Evolutionary conservation across 352 stramenopile species (phyloP), one percentile per base, ranked within the genome.

Genomic region (Elongisporangium anandrum): DNA sequence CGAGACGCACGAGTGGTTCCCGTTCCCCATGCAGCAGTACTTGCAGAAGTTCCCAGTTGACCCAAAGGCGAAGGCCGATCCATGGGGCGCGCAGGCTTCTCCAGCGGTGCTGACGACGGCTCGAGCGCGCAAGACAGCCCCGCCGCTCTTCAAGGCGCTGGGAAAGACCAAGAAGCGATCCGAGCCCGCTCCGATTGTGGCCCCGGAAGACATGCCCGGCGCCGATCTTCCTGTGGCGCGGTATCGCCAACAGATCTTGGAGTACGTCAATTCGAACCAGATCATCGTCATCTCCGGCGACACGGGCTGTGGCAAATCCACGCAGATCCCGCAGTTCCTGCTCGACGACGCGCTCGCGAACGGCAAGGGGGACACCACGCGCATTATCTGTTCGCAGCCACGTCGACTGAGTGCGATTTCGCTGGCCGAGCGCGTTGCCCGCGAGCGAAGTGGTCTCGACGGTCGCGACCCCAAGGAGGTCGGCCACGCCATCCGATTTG

Each of bases 261-360:
- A 81, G 22, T 64, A 82, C 50, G 73, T 90, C 13, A 64, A 75
- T 22, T 60, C 80, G 45, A 82, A 98, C 65, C 85, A 97, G 39
- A 84, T 98, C 3, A 79, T 98, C n/a, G 77, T 98, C 24, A 75
- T 98, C 23, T 95, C 88, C 9, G 95, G 92, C 21, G 90, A 98
- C 64, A 99, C 96, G 3, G 96, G 96, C 7, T 99, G 95, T 61
- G 95, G 96, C 26, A 97, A 97, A 56, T 95, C 87, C 12, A 97
- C 90, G 15, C 90, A 97, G 70, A 95, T 98, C 48, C 93, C 93
- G 10, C 92, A 98, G 67, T 98, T 97, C 57, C 49, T 98, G 20
- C 70, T 98, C 7, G 91, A 98, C 56, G 72, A 86, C 34, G 84
- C 87, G 9, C 80, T 92, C 50, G 73, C 84, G 8, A 81, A 65